Conservation (phyloP, 257 asterid species). For the Eucommia ulmoides region DNA sequence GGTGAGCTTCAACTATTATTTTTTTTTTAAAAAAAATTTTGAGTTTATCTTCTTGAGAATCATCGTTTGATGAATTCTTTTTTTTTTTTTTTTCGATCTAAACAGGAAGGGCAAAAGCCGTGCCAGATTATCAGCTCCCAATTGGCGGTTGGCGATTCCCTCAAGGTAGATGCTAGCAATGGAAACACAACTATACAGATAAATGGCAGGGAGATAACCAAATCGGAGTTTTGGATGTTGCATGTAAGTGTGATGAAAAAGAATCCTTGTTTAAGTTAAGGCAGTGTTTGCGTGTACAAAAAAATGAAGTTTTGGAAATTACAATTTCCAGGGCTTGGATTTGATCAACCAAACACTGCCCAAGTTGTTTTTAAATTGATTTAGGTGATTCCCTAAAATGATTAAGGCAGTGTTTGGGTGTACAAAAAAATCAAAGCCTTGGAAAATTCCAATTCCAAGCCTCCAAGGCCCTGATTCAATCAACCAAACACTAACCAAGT, state of each 20-base stretch:
- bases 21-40: background rate
- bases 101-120: constrained; percentile 81
- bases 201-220: constrained; percentile 69
- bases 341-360: too few relatives aligned
- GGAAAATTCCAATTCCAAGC: too few relatives aligned
- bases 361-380: too few relatives aligned
- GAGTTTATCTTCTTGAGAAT: constrained; percentile 4
- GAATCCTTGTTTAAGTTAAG: too few relatives aligned
- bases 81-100: constrained; percentile 8
- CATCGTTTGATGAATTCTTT: background rate
- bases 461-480: too few relatives aligned
- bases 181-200: constrained; percentile 58
- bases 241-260: constrained; percentile 26
- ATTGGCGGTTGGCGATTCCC: constrained; percentile 37
- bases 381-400: too few relatives aligned
- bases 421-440: too few relatives aligned
- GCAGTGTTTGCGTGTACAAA: too few relatives aligned
- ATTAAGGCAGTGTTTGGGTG: too few relatives aligned
- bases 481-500: too few relatives aligned
- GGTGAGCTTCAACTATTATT: constrained; percentile 29
- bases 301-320: too few relatives aligned
- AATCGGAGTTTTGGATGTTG: constrained; percentile 47
- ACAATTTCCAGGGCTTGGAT: too few relatives aligned
- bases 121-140: constrained; percentile 62
- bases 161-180: constrained; percentile 54